Conservation (phyloP, 176 grass and related monocot genomes). For the Pontederia crassipes region DNA sequence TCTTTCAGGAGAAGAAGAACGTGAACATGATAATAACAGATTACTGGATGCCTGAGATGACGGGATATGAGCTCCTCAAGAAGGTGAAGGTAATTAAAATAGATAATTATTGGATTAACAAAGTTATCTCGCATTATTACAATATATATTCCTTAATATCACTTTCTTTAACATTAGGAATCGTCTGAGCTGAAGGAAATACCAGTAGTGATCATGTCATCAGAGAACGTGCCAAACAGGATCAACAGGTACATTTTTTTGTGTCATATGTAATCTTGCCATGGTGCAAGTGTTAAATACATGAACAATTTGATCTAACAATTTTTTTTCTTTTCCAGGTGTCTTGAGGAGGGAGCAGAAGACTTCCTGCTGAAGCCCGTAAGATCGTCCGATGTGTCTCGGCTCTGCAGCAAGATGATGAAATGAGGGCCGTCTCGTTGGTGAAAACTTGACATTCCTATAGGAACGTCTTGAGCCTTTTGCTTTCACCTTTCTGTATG, state of each 20-base stretch:
- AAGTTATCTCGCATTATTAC: background rate
- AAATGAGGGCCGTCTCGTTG: no score
- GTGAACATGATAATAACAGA: conserved; percentile 96
- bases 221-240: conserved; percentile 84
- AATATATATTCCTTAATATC: background rate
- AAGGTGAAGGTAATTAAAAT: conserved; percentile 56
- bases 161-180: conserved; percentile 22
- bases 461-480: no score
- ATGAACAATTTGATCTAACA: background rate
- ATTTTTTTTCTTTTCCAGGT: conserved; percentile 24
- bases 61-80: conserved; percentile 89
- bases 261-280: background rate
- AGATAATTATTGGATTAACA: background rate
- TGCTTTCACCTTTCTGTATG: no score
- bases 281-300: background rate
- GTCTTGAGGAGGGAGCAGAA: conserved; percentile 80
- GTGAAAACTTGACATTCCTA: no score
- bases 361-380: conserved; percentile 96
- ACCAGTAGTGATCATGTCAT: conserved; percentile 97
- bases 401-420: conserved; percentile 33
- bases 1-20: conserved; percentile 65
- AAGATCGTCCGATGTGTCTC: conserved; percentile 50
- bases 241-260: conserved; percentile 38
- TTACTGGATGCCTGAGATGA: conserved; percentile 99
- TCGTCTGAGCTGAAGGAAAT: conserved; percentile 65